A percentile compares a stretch with the other conserved stretches of the same genome.
Conservation (phyloP, 2,329 filamentous ascomycete species). For the Trichoderma sp. region DNA sequence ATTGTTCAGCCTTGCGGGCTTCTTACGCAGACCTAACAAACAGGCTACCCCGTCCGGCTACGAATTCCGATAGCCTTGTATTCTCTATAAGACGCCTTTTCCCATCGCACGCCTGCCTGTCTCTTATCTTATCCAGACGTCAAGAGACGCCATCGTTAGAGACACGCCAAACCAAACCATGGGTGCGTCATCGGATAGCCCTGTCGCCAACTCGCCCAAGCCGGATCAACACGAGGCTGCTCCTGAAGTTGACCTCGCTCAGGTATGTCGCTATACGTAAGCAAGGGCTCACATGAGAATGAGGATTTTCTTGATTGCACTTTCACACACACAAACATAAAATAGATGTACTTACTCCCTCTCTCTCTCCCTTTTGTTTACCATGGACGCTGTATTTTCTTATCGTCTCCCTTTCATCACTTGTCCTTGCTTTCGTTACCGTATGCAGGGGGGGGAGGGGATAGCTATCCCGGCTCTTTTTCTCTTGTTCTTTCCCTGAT, state of each 20-base stretch:
- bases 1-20: background rate
- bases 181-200: conserved; percentile 14
- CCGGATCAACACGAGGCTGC: background rate
- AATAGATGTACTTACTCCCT: background rate
- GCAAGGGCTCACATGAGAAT: background rate
- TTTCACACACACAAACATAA: background rate
- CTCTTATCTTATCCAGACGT: background rate
- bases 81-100: background rate
- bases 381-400: background rate
- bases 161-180: conserved; percentile 3
- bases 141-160: background rate
- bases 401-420: background rate
- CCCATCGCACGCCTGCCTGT: background rate
- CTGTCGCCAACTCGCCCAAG: background rate
- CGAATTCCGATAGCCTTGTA: background rate
- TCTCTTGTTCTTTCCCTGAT: background rate
- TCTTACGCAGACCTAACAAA: background rate
- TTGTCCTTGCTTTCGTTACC: background rate
- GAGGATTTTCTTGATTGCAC: background rate
- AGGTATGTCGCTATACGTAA: conserved; percentile 8
- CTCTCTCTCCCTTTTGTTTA: background rate
- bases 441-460: background rate
- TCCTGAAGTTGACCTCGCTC: conserved; percentile 16
- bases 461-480: background rate
- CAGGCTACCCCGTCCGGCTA: background rate